Evolutionary conservation across 768 basidiomycete species (phyloP).

Genomic region (Rubroboletus pulcherrimus): DNA sequence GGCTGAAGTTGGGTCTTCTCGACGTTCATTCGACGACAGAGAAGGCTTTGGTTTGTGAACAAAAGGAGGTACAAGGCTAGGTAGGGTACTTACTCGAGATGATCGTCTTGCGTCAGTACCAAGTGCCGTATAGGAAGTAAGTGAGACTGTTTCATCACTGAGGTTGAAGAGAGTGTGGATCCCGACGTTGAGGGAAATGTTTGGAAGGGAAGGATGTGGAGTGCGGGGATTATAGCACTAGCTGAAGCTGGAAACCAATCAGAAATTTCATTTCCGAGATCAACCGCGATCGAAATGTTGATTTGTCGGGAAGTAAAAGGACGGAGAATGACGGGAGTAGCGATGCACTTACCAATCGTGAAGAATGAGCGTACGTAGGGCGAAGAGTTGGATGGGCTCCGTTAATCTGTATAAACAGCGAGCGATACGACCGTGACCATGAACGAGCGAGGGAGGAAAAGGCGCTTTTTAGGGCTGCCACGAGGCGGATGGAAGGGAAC

Average conservation of each 20-base stretch:
- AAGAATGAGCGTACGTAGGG: conserved; percentile 10
- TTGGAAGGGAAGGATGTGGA: conserved; percentile 8
- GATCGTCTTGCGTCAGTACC: conserved; percentile 18
- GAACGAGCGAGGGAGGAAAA: conserved; percentile 9
- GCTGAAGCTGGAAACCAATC: conserved; percentile 18
- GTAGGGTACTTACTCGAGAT: conserved; percentile 26
- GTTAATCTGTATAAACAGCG: conserved; percentile 5
- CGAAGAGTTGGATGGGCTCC: not conserved
- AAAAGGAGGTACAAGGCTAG: not conserved
- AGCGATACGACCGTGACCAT: conserved; percentile 15
- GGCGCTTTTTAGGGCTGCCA: conserved; percentile 16
- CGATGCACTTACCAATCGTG: conserved; percentile 25
- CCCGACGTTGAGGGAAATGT: conserved; percentile 11
- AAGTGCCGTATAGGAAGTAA: conserved; percentile 25
- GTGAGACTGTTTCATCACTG: conserved; percentile 19
- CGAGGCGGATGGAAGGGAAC: conserved; percentile 11
- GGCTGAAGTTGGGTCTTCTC: conserved; percentile 21
- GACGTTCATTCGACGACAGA: conserved; percentile 35
- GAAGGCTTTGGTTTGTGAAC: conserved; percentile 21
- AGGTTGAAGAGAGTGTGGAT: conserved; percentile 13
- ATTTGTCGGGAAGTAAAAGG: conserved; percentile 4
- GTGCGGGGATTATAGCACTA: conserved; percentile 9
- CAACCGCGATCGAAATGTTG: conserved; percentile 1
- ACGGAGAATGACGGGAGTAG: conserved; percentile 7
- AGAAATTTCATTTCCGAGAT: conserved; percentile 17